Base-by-base conservation (phyloP, 2,329 filamentous ascomycete genomes). In the Metarhizium brunneum region DNA sequence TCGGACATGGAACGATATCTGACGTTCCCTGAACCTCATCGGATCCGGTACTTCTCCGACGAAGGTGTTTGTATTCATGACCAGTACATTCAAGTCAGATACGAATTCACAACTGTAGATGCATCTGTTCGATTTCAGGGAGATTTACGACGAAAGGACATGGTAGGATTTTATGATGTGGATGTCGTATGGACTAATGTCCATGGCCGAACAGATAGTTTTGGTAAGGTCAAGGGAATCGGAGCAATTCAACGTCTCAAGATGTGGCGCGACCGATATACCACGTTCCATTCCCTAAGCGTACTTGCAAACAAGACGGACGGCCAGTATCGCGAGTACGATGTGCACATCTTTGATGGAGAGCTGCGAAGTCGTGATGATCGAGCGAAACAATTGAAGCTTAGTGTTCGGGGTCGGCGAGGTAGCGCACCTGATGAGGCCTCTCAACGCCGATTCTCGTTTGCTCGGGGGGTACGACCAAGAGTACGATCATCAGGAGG, bases 101-200 rank as follows among this genome's bases (percentile, higher is more conserved):
- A 80, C 61, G 76, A 78, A 54, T 80, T 80, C 59, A 79, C 75
- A 2, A 72, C 73, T 1, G 65, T 76, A 51, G 74, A 78, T 50
- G 67, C 71, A 18, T 78, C 77, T 1, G 66, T 74, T 20, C 73
- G 72, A 29, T 78, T 80, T 57, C 77, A 80, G 58, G 69, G 76
- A 52, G 76, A 80, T 54, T 60, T 80, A 42, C 72, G 77, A 25
- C 65, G 68, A 35, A 75, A 75, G 61, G 74, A 78, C 47, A 63
- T 80, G 25, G 62, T 80, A 36, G 76, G 74, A 60, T 79, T 76
- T 63, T 80, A 75, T 55, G 77, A 80, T 56, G 71, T 78, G 36
- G 76, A 80, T 58, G 76, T 80, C 10, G 68, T 77, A 40, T 80
- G 77, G 76, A 77, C 76, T 25, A 77, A 80, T 58, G 64, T 69